A percentile compares a stretch with the other conserved stretches of the same genome.
Conservation (phyloP, 768 basidiomycete genomes). For the Amanita exitialis region DNA sequence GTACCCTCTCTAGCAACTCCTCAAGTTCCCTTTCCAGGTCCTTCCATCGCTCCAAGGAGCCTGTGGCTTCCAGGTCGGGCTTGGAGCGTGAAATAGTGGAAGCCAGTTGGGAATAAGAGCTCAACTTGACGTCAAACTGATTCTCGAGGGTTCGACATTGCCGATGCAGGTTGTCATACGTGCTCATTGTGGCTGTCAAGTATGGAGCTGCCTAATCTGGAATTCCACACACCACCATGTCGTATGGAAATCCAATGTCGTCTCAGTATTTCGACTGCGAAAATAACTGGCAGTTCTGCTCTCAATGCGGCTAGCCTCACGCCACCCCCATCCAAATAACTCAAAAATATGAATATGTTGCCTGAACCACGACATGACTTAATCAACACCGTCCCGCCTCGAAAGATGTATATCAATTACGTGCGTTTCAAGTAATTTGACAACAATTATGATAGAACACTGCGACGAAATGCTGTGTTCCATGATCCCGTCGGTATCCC, state of each 20-base stretch:
- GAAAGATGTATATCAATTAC: too few relatives aligned
- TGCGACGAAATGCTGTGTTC: too few relatives aligned
- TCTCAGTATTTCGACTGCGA: too few relatives aligned
- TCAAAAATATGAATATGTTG: too few relatives aligned
- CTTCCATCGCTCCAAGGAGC: constrained; percentile 63
- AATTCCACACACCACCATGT: not conserved
- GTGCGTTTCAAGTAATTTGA: too few relatives aligned
- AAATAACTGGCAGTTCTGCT: not conserved
- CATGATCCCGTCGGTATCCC: too few relatives aligned
- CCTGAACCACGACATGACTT: too few relatives aligned
- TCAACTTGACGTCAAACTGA: constrained; percentile 84
- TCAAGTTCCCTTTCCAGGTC: constrained; percentile 83
- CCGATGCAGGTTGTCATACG: constrained; percentile 82
- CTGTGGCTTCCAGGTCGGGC: constrained; percentile 61
- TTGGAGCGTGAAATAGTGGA: constrained; percentile 45
- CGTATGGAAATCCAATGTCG: too few relatives aligned
- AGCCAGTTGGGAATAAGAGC: constrained; percentile 82
- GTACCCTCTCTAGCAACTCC: constrained; percentile 77
- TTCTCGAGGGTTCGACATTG: constrained; percentile 93
- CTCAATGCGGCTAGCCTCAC: too few relatives aligned
- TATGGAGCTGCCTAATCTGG: not conserved
- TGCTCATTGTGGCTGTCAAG: constrained; percentile 43
- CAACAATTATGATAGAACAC: too few relatives aligned
- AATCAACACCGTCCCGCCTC: too few relatives aligned
- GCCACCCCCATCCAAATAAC: too few relatives aligned